phyloP scores from a whole-genome alignment of 192 early-diverging fungal species.

The Coemansia sp. region DNA sequence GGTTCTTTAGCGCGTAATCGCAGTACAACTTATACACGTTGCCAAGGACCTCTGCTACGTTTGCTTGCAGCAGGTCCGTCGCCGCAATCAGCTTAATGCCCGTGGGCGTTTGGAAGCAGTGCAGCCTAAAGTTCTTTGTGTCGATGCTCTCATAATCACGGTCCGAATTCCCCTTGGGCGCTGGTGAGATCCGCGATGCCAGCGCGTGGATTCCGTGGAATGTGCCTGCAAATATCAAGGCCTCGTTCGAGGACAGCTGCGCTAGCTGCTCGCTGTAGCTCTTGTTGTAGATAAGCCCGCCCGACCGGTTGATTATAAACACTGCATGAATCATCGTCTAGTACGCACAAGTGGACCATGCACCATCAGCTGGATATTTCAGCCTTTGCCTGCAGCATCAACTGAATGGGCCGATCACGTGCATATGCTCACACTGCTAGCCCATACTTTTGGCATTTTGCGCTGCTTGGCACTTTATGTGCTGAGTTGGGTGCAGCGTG shows the following conservation, averaged over 20 bases:
- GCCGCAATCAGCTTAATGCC: constrained; percentile 95
- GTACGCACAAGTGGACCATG: no score
- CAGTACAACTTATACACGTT: constrained; percentile 87
- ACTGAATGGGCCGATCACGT: no score
- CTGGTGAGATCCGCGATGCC: constrained; percentile 88
- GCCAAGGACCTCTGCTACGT: constrained; percentile 50
- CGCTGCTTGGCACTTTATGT: no score
- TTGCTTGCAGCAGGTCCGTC: constrained; percentile 74
- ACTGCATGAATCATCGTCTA: constrained; percentile 73
- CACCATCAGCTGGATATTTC: no score
- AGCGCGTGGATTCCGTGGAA: constrained; percentile 98
- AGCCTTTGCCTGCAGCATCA: no score
- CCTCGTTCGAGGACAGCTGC: constrained; percentile 91
- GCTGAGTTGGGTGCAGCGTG: no score
- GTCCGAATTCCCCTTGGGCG: constrained; percentile 31
- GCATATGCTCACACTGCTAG: no score
- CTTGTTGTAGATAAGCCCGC: constrained; percentile 90
- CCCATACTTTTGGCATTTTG: no score
- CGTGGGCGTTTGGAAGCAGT: constrained; percentile 92
- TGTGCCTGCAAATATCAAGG: constrained; percentile 95
- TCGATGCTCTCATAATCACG: constrained; percentile 90
- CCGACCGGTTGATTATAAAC: constrained; percentile 87
- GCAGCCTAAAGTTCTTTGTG: constrained; percentile 83
- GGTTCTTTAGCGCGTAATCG: constrained; percentile 98
- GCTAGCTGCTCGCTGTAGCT: constrained; percentile 81